Conservation (phyloP, 345 rosid species). For the Isatis tinctoria region DNA sequence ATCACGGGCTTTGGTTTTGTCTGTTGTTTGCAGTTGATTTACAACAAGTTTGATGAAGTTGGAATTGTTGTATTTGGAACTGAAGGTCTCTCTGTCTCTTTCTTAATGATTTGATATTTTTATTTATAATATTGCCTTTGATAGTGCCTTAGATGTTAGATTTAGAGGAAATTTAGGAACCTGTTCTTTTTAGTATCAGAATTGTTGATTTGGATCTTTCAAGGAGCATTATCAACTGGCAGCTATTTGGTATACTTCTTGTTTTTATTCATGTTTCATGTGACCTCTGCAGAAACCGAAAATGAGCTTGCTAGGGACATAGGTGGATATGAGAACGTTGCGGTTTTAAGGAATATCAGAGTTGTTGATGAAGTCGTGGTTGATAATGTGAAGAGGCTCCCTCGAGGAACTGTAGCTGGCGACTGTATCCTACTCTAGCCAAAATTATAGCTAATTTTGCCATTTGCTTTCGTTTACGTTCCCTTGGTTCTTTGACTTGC, state of each 20-base stretch:
- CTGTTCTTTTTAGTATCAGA: background rate
- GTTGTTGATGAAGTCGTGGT: slow-evolving; percentile 65
- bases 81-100: slow-evolving; percentile 44
- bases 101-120: background rate
- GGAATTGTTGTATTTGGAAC: slow-evolving; percentile 83
- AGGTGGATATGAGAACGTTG: slow-evolving; percentile 80
- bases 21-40: slow-evolving; percentile 57
- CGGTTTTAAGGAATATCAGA: slow-evolving; percentile 50
- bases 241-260: background rate
- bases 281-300: slow-evolving; percentile 48
- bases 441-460: background rate
- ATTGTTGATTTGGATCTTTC: background rate
- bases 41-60: slow-evolving; percentile 72
- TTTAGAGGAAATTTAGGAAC: background rate
- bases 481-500: slow-evolving; percentile 44
- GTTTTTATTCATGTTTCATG: background rate
- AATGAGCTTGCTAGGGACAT: slow-evolving; percentile 74
- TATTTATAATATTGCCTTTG: background rate
- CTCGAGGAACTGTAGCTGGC: slow-evolving; percentile 67
- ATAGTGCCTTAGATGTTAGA: background rate
- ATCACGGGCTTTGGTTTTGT: background rate
- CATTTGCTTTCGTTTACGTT: background rate
- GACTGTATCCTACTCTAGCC: slow-evolving; percentile 68
- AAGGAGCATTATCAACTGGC: background rate
- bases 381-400: slow-evolving; percentile 49